These are phyloP conservation scores for Centella asiatica DNA, from an alignment of 129 eudicot genomes.

Conservation along the genomic window DNA sequence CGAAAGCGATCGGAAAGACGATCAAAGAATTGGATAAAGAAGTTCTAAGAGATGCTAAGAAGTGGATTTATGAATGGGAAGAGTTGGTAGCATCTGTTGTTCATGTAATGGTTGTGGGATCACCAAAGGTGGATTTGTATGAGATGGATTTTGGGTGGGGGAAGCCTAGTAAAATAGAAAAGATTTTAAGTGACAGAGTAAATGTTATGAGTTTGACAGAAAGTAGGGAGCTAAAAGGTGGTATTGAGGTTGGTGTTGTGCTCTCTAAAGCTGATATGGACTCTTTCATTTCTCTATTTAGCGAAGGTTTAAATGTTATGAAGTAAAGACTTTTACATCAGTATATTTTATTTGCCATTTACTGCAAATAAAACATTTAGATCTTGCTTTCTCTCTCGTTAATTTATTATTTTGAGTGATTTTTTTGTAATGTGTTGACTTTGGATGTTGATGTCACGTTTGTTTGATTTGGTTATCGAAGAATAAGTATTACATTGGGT, in stretches of 20 bases:
- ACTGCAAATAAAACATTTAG: too few species aligned
- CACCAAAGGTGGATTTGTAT: constrained; percentile 46
- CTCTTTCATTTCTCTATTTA: constrained; percentile 23
- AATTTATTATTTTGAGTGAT: too few species aligned
- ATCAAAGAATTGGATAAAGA: constrained; percentile 29
- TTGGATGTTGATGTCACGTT: too few species aligned
- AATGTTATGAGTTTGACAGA: constrained; percentile 26
- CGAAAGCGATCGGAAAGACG: constrained; percentile 31
- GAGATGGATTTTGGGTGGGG: constrained; percentile 49
- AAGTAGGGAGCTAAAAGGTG: constrained; percentile 33
- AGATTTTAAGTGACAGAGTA: constrained; percentile 19
- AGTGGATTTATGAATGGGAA: constrained; percentile 39
- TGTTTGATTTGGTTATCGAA: too few species aligned
- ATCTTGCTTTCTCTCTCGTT: too few species aligned
- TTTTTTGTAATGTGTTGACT: too few species aligned
- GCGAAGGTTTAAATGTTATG: constrained; percentile 21
- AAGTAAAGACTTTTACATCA: too few species aligned
- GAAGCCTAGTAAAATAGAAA: constrained; percentile 33
- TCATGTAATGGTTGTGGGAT: constrained; percentile 35
- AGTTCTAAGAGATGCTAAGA: constrained; percentile 30
- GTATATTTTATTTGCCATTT: too few species aligned
- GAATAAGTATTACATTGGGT: too few species aligned
- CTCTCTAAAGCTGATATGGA: constrained; percentile 24
- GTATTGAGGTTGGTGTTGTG: constrained; percentile 42
- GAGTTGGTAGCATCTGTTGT: constrained; percentile 11